These are phyloP conservation scores for Lachancea lanzarotensis DNA, from an alignment of 805 yeast species.

Conservation along the genomic window DNA sequence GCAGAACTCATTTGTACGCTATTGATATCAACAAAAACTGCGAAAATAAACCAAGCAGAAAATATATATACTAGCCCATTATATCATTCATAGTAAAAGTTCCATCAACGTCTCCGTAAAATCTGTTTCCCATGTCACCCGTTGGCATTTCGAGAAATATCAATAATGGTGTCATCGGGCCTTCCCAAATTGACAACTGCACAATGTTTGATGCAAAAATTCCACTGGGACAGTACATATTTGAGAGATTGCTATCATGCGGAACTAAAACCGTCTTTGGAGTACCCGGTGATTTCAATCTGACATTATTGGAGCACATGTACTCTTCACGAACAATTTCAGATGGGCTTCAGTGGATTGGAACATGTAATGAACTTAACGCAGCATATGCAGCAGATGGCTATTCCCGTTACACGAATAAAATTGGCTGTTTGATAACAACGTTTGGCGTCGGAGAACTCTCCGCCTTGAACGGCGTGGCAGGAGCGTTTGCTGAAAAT, in stretches of 20 bases:
- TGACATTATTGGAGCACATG: constrained; percentile 60
- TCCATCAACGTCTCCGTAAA: too few species aligned
- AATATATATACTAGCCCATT: too few species aligned
- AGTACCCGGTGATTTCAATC: constrained; percentile 74
- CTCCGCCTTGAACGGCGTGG: constrained; percentile 73
- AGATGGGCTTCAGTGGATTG: constrained; percentile 57
- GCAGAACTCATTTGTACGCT: too few species aligned
- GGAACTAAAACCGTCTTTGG: constrained; percentile 63
- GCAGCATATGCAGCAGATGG: constrained; percentile 92
- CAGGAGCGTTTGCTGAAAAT: constrained; percentile 78
- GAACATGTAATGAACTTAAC: constrained; percentile 83
- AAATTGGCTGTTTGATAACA: constrained; percentile 55
- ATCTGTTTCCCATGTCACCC: not conserved
- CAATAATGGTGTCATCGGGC: not conserved
- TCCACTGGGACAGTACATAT: constrained; percentile 61
- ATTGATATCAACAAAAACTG: too few species aligned
- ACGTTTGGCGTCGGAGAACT: constrained; percentile 91
- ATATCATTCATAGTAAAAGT: too few species aligned
- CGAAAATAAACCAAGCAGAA: too few species aligned
- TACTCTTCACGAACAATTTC: constrained; percentile 35
- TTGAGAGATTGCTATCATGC: constrained; percentile 47
- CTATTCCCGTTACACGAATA: constrained; percentile 57
- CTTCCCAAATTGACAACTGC: not conserved
- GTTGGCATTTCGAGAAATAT: not conserved
- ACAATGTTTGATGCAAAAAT: constrained; percentile 14